Percentiles rank a stretch among this genome's conserved stretches.
Evolutionary conservation across 2,329 filamentous ascomycete species (phyloP).

Genomic region (Penicillium glabrum): DNA sequence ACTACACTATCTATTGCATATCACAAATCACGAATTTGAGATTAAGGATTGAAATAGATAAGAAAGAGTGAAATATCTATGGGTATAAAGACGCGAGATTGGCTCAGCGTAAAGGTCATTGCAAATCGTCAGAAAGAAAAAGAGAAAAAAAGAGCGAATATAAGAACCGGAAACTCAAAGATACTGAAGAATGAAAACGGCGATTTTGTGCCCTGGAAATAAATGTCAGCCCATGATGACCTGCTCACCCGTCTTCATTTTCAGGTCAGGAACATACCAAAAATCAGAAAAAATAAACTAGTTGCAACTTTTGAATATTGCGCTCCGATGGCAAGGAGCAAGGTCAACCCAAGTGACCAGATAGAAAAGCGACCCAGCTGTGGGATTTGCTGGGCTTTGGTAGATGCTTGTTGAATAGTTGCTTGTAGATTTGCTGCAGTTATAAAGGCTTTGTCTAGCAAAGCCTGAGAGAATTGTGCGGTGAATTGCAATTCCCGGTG

Average conservation of each 20-base stretch:
- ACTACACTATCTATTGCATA: background rate
- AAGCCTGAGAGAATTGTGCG: conserved; percentile 29
- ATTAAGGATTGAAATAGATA: background rate
- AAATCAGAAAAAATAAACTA: background rate
- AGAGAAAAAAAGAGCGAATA: background rate
- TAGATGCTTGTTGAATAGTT: conserved; percentile 30
- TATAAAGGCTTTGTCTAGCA: conserved; percentile 30
- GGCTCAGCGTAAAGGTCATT: background rate
- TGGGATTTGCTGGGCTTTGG: conserved; percentile 22
- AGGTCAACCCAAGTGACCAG: background rate
- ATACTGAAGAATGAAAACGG: background rate
- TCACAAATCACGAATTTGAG: background rate
- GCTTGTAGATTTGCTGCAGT: conserved; percentile 32
- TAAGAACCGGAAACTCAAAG: background rate
- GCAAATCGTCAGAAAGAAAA: background rate
- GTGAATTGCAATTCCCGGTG: conserved; percentile 29
- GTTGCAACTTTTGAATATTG: background rate
- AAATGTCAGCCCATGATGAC: background rate
- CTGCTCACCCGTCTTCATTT: background rate
- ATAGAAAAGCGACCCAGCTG: background rate
- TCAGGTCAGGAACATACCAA: background rate
- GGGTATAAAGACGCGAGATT: background rate
- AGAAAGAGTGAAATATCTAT: background rate
- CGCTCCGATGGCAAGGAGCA: background rate
- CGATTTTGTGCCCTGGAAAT: background rate